Base-by-base conservation (phyloP, 306 rosid genomes). In the Pyrus bretschneideri region DNA sequence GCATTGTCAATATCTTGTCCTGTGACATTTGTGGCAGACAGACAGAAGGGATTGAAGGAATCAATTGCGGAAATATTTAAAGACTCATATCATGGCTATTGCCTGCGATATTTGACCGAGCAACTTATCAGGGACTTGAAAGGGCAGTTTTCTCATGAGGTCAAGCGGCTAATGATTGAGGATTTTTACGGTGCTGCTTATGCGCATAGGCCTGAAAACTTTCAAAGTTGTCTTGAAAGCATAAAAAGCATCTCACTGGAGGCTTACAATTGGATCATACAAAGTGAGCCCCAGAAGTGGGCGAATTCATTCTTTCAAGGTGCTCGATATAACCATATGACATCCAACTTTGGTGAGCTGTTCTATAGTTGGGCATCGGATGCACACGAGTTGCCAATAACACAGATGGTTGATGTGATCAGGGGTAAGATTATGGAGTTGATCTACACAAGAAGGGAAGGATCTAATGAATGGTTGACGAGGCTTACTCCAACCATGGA, bases 141-240 rank as follows among this genome's bases (percentile, higher is more conserved):
- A 72, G 98, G 89, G 61, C 98, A 86, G 78, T 95, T 89, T 85
- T 92, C 98, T 74, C 98, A 95, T 19, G 98, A 92, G 92, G 95
- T 95, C 71, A 95, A 89, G 89, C 87, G 90, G 66, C 96, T 95
- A 51, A 89, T 95, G 90, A 78, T 89, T 58, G 97, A 92, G 85
- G 97, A 95, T 85, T 80, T 95, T 45, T 89, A 88, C 81, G 83
- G 90, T 40, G 97, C 97, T 77, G 98, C 97, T 51, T 88, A 85
- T 89, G 91, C 97, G 19, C 58, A 89, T 63, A 86, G 79, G 60
- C 81, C 85, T 27, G 98, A 92, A 68, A 91, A 81, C 79, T 92
- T 95, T 62, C 92, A 89, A 76, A 92, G 88, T 75, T 74, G 84
- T 54, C 80, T 86, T 49, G 97, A 92, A 78, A 92, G 83, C 89